Base-by-base conservation (phyloP, 805 yeast genomes). In the Ogataea naganishii region DNA sequence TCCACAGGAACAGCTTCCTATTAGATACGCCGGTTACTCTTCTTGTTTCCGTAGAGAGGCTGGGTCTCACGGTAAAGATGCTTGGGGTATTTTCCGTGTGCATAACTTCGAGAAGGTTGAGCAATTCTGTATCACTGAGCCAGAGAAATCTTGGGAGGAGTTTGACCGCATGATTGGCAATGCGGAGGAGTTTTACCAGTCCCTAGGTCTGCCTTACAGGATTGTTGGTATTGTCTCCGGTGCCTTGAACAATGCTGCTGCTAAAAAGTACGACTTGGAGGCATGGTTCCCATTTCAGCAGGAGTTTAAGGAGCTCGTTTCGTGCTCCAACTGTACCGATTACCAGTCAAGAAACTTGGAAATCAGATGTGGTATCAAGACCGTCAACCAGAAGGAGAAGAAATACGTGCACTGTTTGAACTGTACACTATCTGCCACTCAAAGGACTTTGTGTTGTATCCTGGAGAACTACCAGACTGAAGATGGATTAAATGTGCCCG, bases 271-370 rank as follows among this genome's bases (percentile, higher is more conserved):
- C 67, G 98, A 92, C 67, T 73, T 92, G 55, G 98, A 92, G 70
- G 98, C 98, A 30, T 92, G 98, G 98, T 92, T 92, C 94, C 98
- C 98, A 55, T 92, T 71, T 83, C 98, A 92, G 71, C 73, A 86
- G 60, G 98, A 92, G 65, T 92, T 83, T 69, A 92, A 92, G 66
- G 98, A 92, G 68, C 76, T 92, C 51, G 98, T 92, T 33, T 85
- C 96, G 13, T 89, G 97, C 69, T 89, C 97, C 36, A 92, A 92
- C 74, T 92, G 98, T 76, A 92, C 98, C 37, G 98, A 92, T 66
- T 92, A 92, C 64, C 98, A 92, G 70, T 84, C 97, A 31, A 82
- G 98, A 70, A 89, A 89, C 72, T 72, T 92, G 56, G 98, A 92
- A 69, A 92, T 92, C 54, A 81, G 98, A 74, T 92, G 96, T 62